Percentiles rank a stretch among this genome's conserved stretches.
Evolutionary conservation across 2,329 filamentous ascomycete genomes (phyloP).

Genomic region (Calonectria montana): DNA sequence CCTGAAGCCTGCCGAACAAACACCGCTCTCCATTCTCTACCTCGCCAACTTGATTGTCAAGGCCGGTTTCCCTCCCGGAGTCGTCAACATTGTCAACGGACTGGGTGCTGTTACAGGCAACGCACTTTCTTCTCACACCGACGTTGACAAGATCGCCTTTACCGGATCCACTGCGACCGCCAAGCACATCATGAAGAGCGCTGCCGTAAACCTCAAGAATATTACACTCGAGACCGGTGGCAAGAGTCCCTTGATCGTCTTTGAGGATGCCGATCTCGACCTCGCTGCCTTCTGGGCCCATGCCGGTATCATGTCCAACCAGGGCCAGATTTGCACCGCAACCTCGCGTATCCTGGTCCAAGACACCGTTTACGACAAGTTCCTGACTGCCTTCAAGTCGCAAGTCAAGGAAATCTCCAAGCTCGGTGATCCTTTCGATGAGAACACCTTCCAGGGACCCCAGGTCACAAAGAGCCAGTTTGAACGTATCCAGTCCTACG

Average conservation of each 20-base stretch:
- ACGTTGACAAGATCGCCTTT: conserved; percentile 81
- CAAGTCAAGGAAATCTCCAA: conserved; percentile 69
- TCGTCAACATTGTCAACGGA: conserved; percentile 81
- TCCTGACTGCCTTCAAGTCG: conserved; percentile 71
- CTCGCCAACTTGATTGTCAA: conserved; percentile 70
- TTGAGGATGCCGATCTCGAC: conserved; percentile 73
- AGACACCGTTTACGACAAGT: conserved; percentile 69
- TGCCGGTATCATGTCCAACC: conserved; percentile 66
- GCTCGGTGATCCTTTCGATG: conserved; percentile 77
- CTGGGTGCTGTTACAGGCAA: conserved; percentile 75
- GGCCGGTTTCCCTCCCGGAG: conserved; percentile 81
- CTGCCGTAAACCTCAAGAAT: conserved; percentile 73
- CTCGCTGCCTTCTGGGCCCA: conserved; percentile 72
- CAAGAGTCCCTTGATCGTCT: conserved; percentile 73
- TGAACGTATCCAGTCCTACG: conserved; percentile 76
- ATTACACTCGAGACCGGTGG: conserved; percentile 75
- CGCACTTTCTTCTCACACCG: conserved; percentile 74
- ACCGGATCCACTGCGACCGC: conserved; percentile 80
- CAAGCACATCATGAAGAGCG: conserved; percentile 80
- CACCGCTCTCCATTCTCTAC: conserved; percentile 6
- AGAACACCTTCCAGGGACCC: conserved; percentile 79
- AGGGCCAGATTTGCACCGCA: conserved; percentile 74
- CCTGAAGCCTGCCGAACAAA: conserved; percentile 57
- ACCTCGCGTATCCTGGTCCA: conserved; percentile 77
- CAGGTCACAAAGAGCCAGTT: conserved; percentile 79